phyloP scores from a whole-genome alignment of 495 filamentous ascomycete genomes.

The Beverwykella pulmonaria region DNA sequence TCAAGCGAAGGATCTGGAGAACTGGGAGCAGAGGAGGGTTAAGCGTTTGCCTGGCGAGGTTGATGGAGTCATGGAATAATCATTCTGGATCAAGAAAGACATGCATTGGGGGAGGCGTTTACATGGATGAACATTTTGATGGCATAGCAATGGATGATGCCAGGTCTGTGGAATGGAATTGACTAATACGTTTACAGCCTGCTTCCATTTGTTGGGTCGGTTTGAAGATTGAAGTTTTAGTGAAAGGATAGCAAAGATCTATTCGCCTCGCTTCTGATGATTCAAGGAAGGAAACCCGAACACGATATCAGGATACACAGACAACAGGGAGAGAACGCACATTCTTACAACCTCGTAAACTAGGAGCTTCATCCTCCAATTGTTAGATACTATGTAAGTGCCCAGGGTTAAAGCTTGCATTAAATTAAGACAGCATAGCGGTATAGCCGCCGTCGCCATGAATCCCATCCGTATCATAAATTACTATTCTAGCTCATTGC shows the following conservation, averaged over 20 bases:
- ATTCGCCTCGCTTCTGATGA: too few relatives aligned
- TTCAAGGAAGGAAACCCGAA: too few relatives aligned
- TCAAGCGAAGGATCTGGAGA: slow-evolving; percentile 86
- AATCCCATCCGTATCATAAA: background rate
- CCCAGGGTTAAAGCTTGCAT: background rate
- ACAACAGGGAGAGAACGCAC: too few relatives aligned
- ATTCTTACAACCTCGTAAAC: background rate
- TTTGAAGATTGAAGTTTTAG: too few relatives aligned
- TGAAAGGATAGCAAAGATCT: too few relatives aligned
- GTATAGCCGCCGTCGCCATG: background rate
- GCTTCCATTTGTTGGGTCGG: too few relatives aligned
- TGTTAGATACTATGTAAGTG: background rate
- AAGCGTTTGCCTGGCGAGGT: slow-evolving; percentile 83
- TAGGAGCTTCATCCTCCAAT: background rate
- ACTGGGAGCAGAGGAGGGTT: slow-evolving; percentile 95
- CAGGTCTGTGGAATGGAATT: too few relatives aligned
- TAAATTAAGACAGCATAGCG: background rate
- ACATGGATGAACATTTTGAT: too few relatives aligned
- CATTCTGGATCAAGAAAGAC: background rate
- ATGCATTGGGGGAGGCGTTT: slow-evolving; percentile 19
- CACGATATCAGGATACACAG: too few relatives aligned
- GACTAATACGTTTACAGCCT: too few relatives aligned
- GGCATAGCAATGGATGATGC: too few relatives aligned
- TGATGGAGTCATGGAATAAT: slow-evolving; percentile 68
- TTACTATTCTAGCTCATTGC: background rate